Conservation (phyloP, 495 filamentous ascomycete species). For the Penicillium robsamsonii region DNA sequence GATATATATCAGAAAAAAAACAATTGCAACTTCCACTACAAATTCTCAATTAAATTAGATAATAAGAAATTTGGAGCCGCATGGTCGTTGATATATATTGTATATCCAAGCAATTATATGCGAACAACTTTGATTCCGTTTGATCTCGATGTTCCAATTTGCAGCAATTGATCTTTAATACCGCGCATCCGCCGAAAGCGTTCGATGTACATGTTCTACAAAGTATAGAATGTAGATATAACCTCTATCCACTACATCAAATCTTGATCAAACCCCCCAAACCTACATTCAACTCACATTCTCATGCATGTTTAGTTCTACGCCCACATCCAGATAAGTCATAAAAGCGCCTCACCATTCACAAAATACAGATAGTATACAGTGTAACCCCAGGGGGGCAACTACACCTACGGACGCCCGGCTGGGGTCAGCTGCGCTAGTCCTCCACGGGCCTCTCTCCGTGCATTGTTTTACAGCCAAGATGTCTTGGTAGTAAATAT, state of each 20-base stretch:
- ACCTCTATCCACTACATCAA: background rate
- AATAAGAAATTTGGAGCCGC: background rate
- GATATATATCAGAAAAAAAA: background rate
- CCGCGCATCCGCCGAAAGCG: background rate
- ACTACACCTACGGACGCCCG: background rate
- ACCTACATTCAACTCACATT: background rate
- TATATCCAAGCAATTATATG: background rate
- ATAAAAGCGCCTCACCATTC: background rate
- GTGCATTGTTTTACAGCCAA: constrained; percentile 10
- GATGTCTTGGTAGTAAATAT: constrained; percentile 3
- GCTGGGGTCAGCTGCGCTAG: background rate
- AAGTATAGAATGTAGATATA: background rate
- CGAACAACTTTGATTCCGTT: background rate
- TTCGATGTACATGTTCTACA: background rate
- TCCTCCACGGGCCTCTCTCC: background rate
- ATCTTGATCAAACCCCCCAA: background rate
- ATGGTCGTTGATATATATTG: background rate
- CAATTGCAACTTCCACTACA: background rate
- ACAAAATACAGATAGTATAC: background rate
- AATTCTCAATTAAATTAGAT: background rate
- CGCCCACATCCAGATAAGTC: background rate
- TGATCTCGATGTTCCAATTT: background rate
- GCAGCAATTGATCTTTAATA: background rate
- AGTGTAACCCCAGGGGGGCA: constrained; percentile 4
- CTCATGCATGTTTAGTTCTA: background rate